These are phyloP conservation scores for Yamadazyma nakazawae DNA, from an alignment of 805 yeast genomes.

Conservation along the genomic window DNA sequence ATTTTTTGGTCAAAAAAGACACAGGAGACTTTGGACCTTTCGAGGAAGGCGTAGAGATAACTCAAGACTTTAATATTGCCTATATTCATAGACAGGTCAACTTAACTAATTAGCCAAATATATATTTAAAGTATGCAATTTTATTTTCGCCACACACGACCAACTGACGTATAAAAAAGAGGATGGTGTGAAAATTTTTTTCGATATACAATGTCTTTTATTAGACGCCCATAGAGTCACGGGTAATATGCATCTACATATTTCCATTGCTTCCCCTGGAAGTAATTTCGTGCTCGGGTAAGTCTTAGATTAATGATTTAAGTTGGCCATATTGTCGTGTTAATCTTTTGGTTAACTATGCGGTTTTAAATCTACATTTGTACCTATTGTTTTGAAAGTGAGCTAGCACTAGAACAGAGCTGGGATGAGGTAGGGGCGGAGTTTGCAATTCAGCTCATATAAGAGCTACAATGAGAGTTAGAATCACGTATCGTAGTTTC, in stretches of 20 bases:
- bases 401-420: too few species aligned
- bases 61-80: slow-evolving; percentile 39
- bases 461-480: too few species aligned
- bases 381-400: background rate
- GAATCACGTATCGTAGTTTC: too few species aligned
- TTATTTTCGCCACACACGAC: background rate
- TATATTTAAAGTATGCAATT: too few species aligned
- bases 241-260: slow-evolving; percentile 51
- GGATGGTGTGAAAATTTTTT: slow-evolving; percentile 5
- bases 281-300: slow-evolving; percentile 86
- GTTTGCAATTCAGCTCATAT: too few species aligned
- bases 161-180: background rate
- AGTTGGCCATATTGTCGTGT: slow-evolving; percentile 50
- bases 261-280: slow-evolving; percentile 43
- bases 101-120: background rate
- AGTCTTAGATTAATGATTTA: slow-evolving; percentile 70
- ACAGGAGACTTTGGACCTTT: slow-evolving; percentile 22
- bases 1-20: slow-evolving; percentile 11
- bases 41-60: slow-evolving; percentile 18
- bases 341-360: slow-evolving; percentile 56
- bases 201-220: slow-evolving; percentile 42
- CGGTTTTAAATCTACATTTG: slow-evolving; percentile 72
- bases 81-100: slow-evolving; percentile 11
- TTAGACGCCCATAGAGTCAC: slow-evolving; percentile 87
- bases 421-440: too few species aligned